Evolutionary conservation across 2,329 filamentous ascomycete species (phyloP), one percentile per base, ranked within the genome.

Genomic region (Fusarium miscanthi): DNA sequence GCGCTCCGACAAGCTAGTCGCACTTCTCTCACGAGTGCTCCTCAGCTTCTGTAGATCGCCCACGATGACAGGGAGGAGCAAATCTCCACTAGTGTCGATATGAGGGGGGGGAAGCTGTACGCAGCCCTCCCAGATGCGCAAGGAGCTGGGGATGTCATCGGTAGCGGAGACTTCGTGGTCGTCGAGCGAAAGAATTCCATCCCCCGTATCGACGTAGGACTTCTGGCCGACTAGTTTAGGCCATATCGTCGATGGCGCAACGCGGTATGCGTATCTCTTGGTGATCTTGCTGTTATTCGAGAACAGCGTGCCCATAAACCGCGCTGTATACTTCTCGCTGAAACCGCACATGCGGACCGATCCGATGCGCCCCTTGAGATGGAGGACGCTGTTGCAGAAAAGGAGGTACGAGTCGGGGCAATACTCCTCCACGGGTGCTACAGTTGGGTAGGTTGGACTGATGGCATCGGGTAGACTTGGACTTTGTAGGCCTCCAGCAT

Each of bases 311-410:
- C 70, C 53, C 16, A 81, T 58, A 31, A 82, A 73, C 13, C 59
- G 63, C 31, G 74, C 61, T 1, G 79, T 78, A 65, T 81, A 83
- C 0, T 51, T 17, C 17, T 81, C 76, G 63, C 72, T 77, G 66
- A 84, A 83, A 5, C 82, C 82, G 27, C 78, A 81, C 60, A 84
- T 78, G 23, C 82, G 79, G 11, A 81, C 64, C 1, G 81, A 80
- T 38, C 74, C 65, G 48, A 84, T 59, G 3, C 77, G 73, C 9
- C 76, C 80, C 16, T 66, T 72, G 5, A 84, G 78, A 3, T 61
- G 69, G 8, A 77, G 37, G 7, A 84, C 67, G 23, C 75, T 74
- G 51, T 80, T 76, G 66, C 78, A 82, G 21, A 82, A 74, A 14
- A 59, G 17, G 30, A 83, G 76, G 41, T 78, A 71, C 5, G 73